Evolutionary conservation across 2,329 filamentous ascomycete species (phyloP), one percentile per base, ranked within the genome.

Genomic region (Curvularia spicifera): DNA sequence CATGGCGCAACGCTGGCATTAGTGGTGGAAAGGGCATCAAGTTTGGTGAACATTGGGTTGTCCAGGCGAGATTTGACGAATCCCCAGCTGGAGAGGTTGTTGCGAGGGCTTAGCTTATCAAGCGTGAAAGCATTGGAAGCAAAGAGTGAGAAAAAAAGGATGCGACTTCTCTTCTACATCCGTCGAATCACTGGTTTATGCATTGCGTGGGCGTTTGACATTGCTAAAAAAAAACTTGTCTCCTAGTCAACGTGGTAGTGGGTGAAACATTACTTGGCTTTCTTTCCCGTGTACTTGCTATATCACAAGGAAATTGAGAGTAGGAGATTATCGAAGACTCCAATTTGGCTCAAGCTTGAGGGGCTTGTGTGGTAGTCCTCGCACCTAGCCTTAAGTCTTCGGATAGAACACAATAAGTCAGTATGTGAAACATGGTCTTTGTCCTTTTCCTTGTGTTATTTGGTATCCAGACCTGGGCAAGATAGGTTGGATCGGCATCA

Each of bases 1-100:
- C 93, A 3, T 96, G 93, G 90, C 89, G 89, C 71, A 92, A 92
- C 74, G 90, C 91, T 0, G 91, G 91, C 2, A 91, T 91, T 22
- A 89, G 90, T 72, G 86, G 92, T 50, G 87, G 93, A 20, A 88
- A 91, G 64, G 93, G 93, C 0, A 89, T 97, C 55, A 92, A 93
- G 69, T 98, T 97, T 81, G 92, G 91, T 24, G 87, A 88, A 59
- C 86, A 88, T 64, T 98, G 94, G 94, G 88, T 95, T 61, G 83
- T 96, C 13, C 87, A 89, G 68, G 85, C 95, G 78, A 75, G 78
- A 48, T 84, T 71, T 9, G 70, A 71, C 46, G 68, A 70, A 20
- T 50, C 59, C 8, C 52, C 48, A 9, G 28, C 37, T n/a, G 35
- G 28, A 7, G 53, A 29, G 18, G 57, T 37, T 42, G 39, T 37